These are phyloP conservation scores for Mortierella sp. DNA, from an alignment of 371 early-diverging fungal species.

Conservation along the genomic window DNA sequence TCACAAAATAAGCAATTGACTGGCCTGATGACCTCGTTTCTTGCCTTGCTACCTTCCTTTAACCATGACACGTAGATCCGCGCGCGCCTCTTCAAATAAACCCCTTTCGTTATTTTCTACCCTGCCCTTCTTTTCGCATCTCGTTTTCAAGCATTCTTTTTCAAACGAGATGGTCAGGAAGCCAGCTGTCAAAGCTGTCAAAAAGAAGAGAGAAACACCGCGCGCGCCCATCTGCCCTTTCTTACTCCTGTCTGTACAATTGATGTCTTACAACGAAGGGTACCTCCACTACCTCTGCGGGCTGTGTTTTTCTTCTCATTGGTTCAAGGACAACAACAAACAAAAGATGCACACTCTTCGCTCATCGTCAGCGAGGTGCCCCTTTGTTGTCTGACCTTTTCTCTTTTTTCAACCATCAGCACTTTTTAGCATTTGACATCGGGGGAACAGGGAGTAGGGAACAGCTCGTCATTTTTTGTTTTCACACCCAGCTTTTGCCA, in stretches of 20 bases:
- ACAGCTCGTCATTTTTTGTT: background rate
- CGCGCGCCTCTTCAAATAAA: background rate
- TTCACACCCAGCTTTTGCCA: constrained; percentile 4
- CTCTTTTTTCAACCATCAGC: background rate
- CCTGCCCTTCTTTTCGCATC: background rate
- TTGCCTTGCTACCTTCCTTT: background rate
- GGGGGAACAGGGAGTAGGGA: background rate
- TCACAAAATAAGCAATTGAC: background rate
- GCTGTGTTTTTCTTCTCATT: background rate
- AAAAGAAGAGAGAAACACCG: background rate
- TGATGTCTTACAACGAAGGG: background rate
- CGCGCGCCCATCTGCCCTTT: constrained; percentile 1
- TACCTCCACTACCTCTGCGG: background rate
- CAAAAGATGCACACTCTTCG: constrained; percentile 1
- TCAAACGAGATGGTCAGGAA: background rate
- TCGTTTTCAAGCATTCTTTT: background rate
- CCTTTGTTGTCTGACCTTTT: no score
- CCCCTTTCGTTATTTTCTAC: background rate
- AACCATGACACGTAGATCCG: background rate
- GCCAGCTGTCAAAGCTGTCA: background rate
- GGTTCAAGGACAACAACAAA: background rate
- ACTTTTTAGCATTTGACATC: background rate
- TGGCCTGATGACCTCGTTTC: background rate
- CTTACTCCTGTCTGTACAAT: background rate
- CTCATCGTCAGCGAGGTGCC: background rate